Percentiles rank a stretch among this genome's conserved stretches.
phyloP scores from a whole-genome alignment of 75 land plant genomes.

The Gnetum montanum region DNA sequence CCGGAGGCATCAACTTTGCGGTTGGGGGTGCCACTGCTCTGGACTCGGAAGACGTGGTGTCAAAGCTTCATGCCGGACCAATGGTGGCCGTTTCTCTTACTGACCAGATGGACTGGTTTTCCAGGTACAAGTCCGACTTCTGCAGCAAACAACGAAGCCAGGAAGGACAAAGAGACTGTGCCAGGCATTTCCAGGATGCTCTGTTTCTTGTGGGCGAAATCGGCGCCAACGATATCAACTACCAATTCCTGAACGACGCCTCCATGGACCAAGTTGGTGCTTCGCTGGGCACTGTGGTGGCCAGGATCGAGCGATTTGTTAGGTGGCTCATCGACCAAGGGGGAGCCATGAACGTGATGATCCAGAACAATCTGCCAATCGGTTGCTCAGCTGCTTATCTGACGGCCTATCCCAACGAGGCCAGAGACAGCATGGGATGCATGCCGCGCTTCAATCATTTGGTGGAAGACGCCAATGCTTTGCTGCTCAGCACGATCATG shows the following conservation, averaged over 20 bases:
- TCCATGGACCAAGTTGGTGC: conserved; percentile 14
- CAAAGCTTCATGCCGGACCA: too few relatives aligned
- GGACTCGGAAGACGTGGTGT: too few relatives aligned
- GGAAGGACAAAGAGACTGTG: conserved; percentile 16
- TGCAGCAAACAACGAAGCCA: too few relatives aligned
- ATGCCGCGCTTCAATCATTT: background rate
- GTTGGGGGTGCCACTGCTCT: too few relatives aligned
- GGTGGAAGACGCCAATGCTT: background rate
- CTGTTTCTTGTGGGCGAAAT: conserved; percentile 30
- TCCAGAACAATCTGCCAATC: conserved; percentile 2
- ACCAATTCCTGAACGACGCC: conserved; percentile 10
- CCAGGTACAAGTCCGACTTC: too few relatives aligned
- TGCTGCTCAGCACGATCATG: background rate
- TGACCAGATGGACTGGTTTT: too few relatives aligned
- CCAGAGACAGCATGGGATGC: background rate
- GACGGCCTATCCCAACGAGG: background rate
- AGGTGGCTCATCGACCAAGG: background rate
- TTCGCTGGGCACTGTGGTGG: conserved; percentile 14
- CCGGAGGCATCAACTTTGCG: too few relatives aligned
- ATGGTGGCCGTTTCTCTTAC: too few relatives aligned
- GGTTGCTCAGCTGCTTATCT: background rate
- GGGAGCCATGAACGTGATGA: background rate
- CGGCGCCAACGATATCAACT: conserved; percentile 26
- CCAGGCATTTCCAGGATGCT: conserved; percentile 3
- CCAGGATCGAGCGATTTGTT: too few relatives aligned